phyloP scores from a whole-genome alignment of 78 protist species.

The Dictyostelium discoideum region DNA sequence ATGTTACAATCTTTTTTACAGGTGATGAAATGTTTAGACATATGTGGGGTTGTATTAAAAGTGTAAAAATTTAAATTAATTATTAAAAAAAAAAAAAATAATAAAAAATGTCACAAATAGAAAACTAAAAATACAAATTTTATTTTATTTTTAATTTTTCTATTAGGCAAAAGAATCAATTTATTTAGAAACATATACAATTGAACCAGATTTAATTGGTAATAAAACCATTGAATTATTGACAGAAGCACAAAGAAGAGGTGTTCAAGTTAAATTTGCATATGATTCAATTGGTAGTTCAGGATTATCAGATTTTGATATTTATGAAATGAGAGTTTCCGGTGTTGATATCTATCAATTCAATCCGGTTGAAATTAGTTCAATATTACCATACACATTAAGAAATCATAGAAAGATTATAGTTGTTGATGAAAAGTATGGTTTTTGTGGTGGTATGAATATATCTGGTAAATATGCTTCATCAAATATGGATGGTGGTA shows the following conservation, averaged over 20 bases:
- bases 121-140: no score
- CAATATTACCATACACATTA: slow-evolving; percentile 17
- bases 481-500: slow-evolving; percentile 37
- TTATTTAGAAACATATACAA: slow-evolving; percentile 66
- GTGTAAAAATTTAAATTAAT: slow-evolving; percentile 56
- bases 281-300: slow-evolving; percentile 80
- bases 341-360: slow-evolving; percentile 8
- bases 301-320: slow-evolving; percentile 28
- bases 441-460: slow-evolving; percentile 87
- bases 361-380: slow-evolving; percentile 7
- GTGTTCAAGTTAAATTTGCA: slow-evolving; percentile 53
- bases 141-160: not conserved
- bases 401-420: slow-evolving; percentile 81
- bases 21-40: slow-evolving; percentile 66
- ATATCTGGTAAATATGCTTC: slow-evolving; percentile 74
- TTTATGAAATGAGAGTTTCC: not conserved
- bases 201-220: slow-evolving; percentile 73
- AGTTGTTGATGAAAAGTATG: slow-evolving; percentile 62
- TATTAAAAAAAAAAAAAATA: not conserved
- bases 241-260: slow-evolving; percentile 57
- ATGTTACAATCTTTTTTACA: slow-evolving; percentile 44
- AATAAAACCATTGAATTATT: slow-evolving; percentile 41
- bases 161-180: slow-evolving; percentile 69
- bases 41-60: slow-evolving; percentile 70
- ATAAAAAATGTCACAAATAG: not conserved